phyloP scores from a whole-genome alignment of 495 filamentous ascomycete species.

The Apiosordaria backusii region DNA sequence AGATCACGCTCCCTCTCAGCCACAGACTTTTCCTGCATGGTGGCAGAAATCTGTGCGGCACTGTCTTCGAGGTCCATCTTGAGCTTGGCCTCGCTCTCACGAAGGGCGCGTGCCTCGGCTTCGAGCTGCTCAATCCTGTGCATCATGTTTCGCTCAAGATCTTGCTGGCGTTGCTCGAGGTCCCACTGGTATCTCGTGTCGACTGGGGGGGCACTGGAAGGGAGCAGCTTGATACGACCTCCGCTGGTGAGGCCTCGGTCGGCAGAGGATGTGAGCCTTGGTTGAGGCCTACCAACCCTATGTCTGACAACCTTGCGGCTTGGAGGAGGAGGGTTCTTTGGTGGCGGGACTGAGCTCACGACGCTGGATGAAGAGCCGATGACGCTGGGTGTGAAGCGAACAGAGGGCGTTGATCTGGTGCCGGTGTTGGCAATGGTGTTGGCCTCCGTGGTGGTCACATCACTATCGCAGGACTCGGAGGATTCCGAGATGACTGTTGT shows the following conservation, averaged over 20 bases:
- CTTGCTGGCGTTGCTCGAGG: constrained; percentile 18
- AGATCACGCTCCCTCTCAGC: constrained; percentile 10
- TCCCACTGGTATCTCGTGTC: constrained; percentile 21
- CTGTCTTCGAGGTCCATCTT: constrained; percentile 34
- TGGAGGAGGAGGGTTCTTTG: constrained; percentile 13
- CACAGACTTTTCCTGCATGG: constrained; percentile 12
- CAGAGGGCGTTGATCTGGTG: constrained; percentile 27
- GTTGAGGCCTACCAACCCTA: constrained; percentile 21
- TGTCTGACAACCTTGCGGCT: constrained; percentile 33
- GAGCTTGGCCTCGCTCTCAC: constrained; percentile 32
- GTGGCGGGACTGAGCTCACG: constrained; percentile 24
- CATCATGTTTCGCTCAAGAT: constrained; percentile 34
- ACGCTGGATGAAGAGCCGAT: constrained; percentile 29
- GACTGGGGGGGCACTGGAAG: constrained; percentile 11
- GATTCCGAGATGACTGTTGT: constrained; percentile 32
- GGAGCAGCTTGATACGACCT: constrained; percentile 32
- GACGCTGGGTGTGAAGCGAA: constrained; percentile 36
- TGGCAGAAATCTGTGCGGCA: constrained; percentile 15
- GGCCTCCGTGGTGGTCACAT: constrained; percentile 33
- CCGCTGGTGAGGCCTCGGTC: constrained; percentile 24
- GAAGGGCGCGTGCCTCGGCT: constrained; percentile 38
- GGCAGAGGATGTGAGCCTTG: constrained; percentile 27
- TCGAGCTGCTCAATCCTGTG: constrained; percentile 43
- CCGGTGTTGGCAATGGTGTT: constrained; percentile 17
- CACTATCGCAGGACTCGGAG: constrained; percentile 28